These are phyloP conservation scores for Aspergillaceae sp. DNA, from an alignment of 2,329 filamentous ascomycete species.

Conservation along the genomic window DNA sequence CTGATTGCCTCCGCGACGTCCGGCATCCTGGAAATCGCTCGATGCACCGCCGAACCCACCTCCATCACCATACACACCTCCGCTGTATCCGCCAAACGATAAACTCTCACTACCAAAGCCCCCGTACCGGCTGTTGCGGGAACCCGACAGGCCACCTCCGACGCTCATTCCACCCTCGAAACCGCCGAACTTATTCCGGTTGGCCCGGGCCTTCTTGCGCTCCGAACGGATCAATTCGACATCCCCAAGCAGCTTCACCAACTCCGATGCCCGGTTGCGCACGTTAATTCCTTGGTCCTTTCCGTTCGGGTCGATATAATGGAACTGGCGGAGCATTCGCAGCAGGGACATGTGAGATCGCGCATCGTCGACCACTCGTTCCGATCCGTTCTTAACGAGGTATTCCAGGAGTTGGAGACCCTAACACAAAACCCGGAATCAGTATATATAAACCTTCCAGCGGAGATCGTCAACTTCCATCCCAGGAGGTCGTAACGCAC, in stretches of 20 bases:
- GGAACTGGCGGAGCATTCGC: slow-evolving; percentile 98
- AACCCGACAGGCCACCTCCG: slow-evolving; percentile 49
- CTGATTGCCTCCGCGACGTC: slow-evolving; percentile 53
- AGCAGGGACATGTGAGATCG: slow-evolving; percentile 88
- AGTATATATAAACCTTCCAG: too few relatives aligned
- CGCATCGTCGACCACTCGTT: slow-evolving; percentile 94
- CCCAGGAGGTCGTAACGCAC: slow-evolving; percentile 35
- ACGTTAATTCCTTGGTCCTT: slow-evolving; percentile 99
- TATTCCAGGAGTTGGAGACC: slow-evolving; percentile 89
- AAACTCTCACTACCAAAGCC: slow-evolving; percentile 78
- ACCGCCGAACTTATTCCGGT: slow-evolving; percentile 90
- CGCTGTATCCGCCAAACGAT: slow-evolving; percentile 58
- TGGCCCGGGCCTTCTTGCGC: slow-evolving; percentile 79
- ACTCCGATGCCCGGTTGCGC: slow-evolving; percentile 88
- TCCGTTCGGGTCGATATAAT: slow-evolving; percentile 90
- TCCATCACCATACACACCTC: slow-evolving; percentile 85
- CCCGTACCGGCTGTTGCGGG: slow-evolving; percentile 58
- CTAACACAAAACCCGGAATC: slow-evolving; percentile 24
- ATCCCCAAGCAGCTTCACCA: slow-evolving; percentile 85
- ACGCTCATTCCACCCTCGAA: slow-evolving; percentile 71
- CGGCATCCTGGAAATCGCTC: slow-evolving; percentile 60
- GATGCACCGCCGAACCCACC: slow-evolving; percentile 80
- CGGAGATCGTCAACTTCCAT: background rate
- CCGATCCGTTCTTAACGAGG: slow-evolving; percentile 94
- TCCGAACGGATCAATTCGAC: slow-evolving; percentile 47